Evolutionary conservation across 2,329 filamentous ascomycete genomes (phyloP).

Genomic region (Monilinia laxa): DNA sequence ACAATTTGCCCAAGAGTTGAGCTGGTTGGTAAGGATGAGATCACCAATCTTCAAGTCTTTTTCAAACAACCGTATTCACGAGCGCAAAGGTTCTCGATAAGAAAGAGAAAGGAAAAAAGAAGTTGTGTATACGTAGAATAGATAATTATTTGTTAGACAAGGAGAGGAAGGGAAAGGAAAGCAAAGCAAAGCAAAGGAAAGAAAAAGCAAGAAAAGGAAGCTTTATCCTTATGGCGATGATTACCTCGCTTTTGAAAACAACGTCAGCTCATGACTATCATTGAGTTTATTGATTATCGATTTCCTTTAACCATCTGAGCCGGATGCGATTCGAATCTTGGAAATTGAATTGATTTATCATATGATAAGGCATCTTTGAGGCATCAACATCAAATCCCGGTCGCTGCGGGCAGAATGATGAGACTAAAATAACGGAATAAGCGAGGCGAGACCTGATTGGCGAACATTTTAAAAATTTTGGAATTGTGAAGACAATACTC

Average conservation of each 20-base stretch:
- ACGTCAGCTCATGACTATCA: constrained; percentile 8
- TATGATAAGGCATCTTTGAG: not conserved
- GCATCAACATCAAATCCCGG: not conserved
- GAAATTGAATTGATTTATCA: too few relatives aligned
- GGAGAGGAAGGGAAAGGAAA: not conserved
- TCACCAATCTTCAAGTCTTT: not conserved
- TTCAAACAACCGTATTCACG: not conserved
- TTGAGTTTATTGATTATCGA: not conserved
- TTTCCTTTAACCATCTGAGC: constrained; percentile 7
- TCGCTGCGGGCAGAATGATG: not conserved
- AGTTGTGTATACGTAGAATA: not conserved
- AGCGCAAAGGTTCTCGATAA: not conserved
- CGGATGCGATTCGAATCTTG: not conserved
- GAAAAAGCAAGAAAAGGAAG: not conserved
- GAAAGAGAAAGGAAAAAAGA: not conserved
- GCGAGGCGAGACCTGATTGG: constrained; percentile 20
- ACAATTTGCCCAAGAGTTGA: too few relatives aligned
- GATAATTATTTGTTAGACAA: not conserved
- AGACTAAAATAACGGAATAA: constrained; percentile 16
- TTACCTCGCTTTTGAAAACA: constrained; percentile 16
- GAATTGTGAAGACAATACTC: not conserved
- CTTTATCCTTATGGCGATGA: too few relatives aligned
- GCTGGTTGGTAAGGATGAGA: not conserved
- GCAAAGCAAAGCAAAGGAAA: not conserved
- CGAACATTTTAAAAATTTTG: constrained; percentile 21